Conservation (phyloP, 2,329 filamentous ascomycete genomes). For the Alternaria solani region DNA sequence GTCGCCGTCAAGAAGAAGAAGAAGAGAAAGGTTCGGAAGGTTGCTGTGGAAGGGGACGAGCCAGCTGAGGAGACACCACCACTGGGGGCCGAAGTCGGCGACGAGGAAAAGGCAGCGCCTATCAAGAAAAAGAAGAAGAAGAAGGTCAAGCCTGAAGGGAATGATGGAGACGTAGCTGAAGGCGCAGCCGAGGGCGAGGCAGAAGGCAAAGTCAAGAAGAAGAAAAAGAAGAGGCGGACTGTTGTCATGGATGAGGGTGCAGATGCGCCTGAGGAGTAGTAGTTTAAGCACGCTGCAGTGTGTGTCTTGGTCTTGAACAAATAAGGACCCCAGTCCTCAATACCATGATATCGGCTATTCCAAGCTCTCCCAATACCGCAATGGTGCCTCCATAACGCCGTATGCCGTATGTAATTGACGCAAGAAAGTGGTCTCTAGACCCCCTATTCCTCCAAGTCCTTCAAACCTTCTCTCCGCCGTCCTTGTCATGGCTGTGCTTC, state of each 20-base stretch:
- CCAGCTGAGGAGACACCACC: constrained; percentile 59
- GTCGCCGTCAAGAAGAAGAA: constrained; percentile 70
- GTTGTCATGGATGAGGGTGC: constrained; percentile 43
- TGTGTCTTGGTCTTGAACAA: background rate
- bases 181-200: constrained; percentile 34
- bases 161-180: constrained; percentile 20
- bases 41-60: constrained; percentile 64
- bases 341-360: constrained; percentile 2
- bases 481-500: background rate
- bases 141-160: constrained; percentile 45
- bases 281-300: background rate
- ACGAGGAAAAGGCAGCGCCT: constrained; percentile 20
- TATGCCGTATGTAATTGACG: constrained; percentile 7
- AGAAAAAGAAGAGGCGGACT: constrained; percentile 53
- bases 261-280: constrained; percentile 17
- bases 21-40: constrained; percentile 59
- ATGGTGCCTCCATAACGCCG: constrained; percentile 7
- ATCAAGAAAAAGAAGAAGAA: constrained; percentile 55
- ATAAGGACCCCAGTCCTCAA: constrained; percentile 4
- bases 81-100: constrained; percentile 21
- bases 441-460: background rate
- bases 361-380: constrained; percentile 2
- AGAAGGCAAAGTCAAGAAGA: constrained; percentile 50
- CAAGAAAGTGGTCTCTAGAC: constrained; percentile 2
- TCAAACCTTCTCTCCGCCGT: background rate